Conservation (phyloP, 1,284 basidiomycete species). For the Melampsora larici-populina region DNA sequence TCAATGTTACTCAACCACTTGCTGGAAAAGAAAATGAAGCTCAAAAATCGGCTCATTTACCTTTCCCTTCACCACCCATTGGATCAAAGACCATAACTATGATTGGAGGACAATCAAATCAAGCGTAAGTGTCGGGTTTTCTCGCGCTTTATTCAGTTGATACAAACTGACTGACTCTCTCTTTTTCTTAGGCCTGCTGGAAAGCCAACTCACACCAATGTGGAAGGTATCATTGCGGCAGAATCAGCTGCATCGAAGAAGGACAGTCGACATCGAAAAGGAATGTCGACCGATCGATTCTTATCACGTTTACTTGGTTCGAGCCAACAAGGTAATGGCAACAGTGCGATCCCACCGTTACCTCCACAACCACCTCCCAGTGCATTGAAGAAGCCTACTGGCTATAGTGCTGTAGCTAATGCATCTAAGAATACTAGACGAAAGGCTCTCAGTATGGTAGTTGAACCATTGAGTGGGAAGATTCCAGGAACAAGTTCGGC, state of each 20-base stretch:
- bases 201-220: too few species aligned
- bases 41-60: neutral
- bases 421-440: slow-evolving; percentile 57
- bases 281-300: slow-evolving; percentile 70
- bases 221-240: neutral
- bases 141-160: too few species aligned
- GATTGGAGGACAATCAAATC: slow-evolving; percentile 47
- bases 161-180: too few species aligned
- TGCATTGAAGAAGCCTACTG: slow-evolving; percentile 53
- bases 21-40: neutral
- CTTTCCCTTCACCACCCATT: slow-evolving; percentile 35
- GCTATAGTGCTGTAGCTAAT: neutral
- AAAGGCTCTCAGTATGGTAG: slow-evolving; percentile 77
- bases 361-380: slow-evolving; percentile 37
- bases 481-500: slow-evolving; percentile 54
- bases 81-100: slow-evolving; percentile 18
- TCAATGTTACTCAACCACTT: neutral
- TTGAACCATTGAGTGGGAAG: slow-evolving; percentile 66
- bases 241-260: slow-evolving; percentile 37
- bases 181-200: too few species aligned
- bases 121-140: neutral
- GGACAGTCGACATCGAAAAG: slow-evolving; percentile 59
- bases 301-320: slow-evolving; percentile 64
- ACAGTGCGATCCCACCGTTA: slow-evolving; percentile 44
- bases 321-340: neutral